These are phyloP conservation scores for Skeletonema tropicum DNA, from an alignment of 108 stramenopile species.

Conservation along the genomic window DNA sequence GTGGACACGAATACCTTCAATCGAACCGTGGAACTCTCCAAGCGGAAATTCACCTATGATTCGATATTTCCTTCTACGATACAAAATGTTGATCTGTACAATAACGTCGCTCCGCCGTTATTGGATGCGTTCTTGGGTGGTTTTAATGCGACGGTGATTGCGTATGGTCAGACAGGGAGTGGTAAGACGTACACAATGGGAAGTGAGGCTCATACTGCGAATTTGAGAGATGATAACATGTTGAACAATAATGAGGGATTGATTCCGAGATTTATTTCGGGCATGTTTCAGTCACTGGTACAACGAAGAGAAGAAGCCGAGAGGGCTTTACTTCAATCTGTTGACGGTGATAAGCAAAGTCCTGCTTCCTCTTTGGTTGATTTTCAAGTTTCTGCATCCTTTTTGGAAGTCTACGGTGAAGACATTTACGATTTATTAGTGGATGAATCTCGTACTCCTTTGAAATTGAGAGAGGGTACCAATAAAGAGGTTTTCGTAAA, in stretches of 20 bases:
- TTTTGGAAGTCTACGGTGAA: slow-evolving; percentile 94
- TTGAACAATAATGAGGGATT: slow-evolving; percentile 69
- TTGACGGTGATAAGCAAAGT: slow-evolving; percentile 4
- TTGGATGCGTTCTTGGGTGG: slow-evolving; percentile 85
- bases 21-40: slow-evolving; percentile 62
- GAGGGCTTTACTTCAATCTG: slow-evolving; percentile 43
- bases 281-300: slow-evolving; percentile 70
- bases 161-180: slow-evolving; percentile 68
- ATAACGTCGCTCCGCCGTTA: slow-evolving; percentile 66
- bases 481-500: slow-evolving; percentile 67
- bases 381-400: slow-evolving; percentile 60
- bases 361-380: background rate
- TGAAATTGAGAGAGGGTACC: slow-evolving; percentile 83
- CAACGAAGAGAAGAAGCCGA: slow-evolving; percentile 41
- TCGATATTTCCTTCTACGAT: slow-evolving; percentile 62
- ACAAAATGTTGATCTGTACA: slow-evolving; percentile 68
- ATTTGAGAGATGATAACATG: background rate
- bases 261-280: slow-evolving; percentile 90
- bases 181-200: slow-evolving; percentile 88
- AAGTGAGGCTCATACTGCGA: slow-evolving; percentile 68
- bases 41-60: slow-evolving; percentile 77
- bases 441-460: slow-evolving; percentile 60
- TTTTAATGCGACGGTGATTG: slow-evolving; percentile 86
- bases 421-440: slow-evolving; percentile 90
- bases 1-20: slow-evolving; percentile 50